A percentile compares a stretch with the other conserved stretches of the same genome.
Conservation (phyloP, 2,329 filamentous ascomycete species). For the Microcera coccophila region DNA sequence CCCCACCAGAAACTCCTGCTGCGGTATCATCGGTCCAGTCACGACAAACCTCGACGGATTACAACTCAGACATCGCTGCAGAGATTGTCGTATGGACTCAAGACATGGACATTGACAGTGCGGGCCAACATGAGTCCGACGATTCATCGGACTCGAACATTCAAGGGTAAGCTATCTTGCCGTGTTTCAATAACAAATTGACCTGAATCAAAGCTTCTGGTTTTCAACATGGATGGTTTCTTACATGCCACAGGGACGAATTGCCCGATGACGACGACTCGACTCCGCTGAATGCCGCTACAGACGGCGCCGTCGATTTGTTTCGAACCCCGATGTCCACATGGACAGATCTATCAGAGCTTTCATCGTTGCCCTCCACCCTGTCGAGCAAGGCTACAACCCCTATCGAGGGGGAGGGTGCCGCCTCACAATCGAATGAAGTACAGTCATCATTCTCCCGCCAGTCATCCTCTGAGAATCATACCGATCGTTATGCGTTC, state of each 20-base stretch:
- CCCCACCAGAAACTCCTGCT: constrained; percentile 25
- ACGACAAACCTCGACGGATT: constrained; percentile 33
- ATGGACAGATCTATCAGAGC: constrained; percentile 53
- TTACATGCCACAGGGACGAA: constrained; percentile 20
- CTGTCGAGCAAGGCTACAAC: constrained; percentile 62
- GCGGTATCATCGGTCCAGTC: constrained; percentile 25
- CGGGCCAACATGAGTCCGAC: constrained; percentile 20
- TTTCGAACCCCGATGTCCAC: constrained; percentile 52
- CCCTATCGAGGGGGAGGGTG: constrained; percentile 44
- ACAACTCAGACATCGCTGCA: constrained; percentile 34
- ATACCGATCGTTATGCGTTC: constrained; percentile 40
- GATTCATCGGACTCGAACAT: constrained; percentile 18
- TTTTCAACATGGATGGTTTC: no score
- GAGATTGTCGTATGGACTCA: constrained; percentile 46
- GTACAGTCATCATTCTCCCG: constrained; percentile 16
- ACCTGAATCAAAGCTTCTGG: no score
- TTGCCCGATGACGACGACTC: constrained; percentile 15
- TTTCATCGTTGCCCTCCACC: constrained; percentile 51
- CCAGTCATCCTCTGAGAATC: constrained; percentile 22
- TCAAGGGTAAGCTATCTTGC: constrained; percentile 27
- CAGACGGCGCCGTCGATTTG: constrained; percentile 35
- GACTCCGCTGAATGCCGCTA: constrained; percentile 10
- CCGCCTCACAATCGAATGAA: constrained; percentile 19
- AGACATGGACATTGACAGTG: constrained; percentile 32
- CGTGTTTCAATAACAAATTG: not conserved